These are phyloP conservation scores for Xylariaceae sp. DNA, from an alignment of 2,329 filamentous ascomycete species.

Conservation along the genomic window DNA sequence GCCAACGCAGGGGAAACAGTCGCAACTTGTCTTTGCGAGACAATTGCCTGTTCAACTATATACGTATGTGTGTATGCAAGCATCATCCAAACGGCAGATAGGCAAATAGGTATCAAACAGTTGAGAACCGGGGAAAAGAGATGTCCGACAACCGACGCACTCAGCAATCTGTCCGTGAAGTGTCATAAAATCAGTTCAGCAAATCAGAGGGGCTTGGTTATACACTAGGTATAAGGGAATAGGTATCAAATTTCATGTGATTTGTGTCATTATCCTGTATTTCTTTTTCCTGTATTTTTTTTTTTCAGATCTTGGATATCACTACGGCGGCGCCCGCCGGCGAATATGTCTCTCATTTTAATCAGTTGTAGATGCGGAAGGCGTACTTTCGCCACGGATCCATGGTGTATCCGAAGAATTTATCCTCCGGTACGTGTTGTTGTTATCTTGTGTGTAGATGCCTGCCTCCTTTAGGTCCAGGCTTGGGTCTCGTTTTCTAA, in stretches of 20 bases:
- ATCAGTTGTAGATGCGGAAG: neutral
- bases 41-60: neutral
- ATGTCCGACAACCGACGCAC: neutral
- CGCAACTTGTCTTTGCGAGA: neutral
- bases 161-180: neutral
- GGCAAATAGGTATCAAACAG: neutral
- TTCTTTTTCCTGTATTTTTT: neutral
- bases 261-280: neutral
- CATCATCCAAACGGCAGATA: neutral
- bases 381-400: neutral
- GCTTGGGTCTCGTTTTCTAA: conserved; percentile 20
- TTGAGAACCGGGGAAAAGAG: neutral
- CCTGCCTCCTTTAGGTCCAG: conserved; percentile 9
- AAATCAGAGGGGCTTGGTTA: neutral
- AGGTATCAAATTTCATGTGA: neutral
- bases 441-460: conserved; percentile 12
- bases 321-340: neutral
- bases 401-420: conserved; percentile 9
- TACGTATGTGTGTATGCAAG: neutral
- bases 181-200: neutral
- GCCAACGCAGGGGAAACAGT: neutral
- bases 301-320: no score
- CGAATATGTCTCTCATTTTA: neutral
- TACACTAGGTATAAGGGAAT: no score
- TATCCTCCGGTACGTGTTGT: conserved; percentile 11